phyloP scores from a whole-genome alignment of 768 basidiomycete genomes.

The Galerina marginata region DNA sequence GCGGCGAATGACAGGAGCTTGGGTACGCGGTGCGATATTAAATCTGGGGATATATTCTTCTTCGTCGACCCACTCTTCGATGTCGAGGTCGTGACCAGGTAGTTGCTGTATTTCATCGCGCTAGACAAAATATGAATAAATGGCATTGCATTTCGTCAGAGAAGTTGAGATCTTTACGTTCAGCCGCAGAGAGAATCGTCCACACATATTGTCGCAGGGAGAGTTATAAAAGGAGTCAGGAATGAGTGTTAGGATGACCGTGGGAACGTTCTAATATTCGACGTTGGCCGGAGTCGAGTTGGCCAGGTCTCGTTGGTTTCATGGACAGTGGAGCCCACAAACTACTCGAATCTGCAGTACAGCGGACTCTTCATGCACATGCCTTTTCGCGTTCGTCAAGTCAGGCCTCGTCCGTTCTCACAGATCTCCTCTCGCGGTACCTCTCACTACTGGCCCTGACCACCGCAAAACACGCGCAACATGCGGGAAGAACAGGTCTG shows the following conservation, averaged over 20 bases:
- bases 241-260: conserved; percentile 12
- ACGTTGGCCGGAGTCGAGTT: conserved; percentile 1
- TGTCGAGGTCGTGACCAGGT: conserved; percentile 46
- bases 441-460: conserved; percentile 67
- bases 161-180: conserved; percentile 37
- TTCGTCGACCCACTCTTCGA: conserved; percentile 66
- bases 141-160: background rate
- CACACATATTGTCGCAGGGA: conserved; percentile 53
- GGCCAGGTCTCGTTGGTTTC: conserved; percentile 16
- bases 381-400: conserved; percentile 78
- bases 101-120: conserved; percentile 49
- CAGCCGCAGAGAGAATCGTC: conserved; percentile 62
- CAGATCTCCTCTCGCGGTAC: conserved; percentile 80
- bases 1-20: conserved; percentile 75
- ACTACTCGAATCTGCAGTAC: conserved; percentile 68
- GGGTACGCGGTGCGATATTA: conserved; percentile 84
- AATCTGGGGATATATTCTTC: conserved; percentile 68
- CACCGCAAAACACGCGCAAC: conserved; percentile 75
- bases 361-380: conserved; percentile 78
- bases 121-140: conserved; percentile 29
- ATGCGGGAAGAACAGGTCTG: conserved; percentile 68
- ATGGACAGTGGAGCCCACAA: conserved; percentile 50
- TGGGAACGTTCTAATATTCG: conserved; percentile 25
- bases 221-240: background rate
- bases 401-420: conserved; percentile 71